Evolutionary conservation across 2,329 filamentous ascomycete species (phyloP).

Genomic region (Talaromyces islandicus): DNA sequence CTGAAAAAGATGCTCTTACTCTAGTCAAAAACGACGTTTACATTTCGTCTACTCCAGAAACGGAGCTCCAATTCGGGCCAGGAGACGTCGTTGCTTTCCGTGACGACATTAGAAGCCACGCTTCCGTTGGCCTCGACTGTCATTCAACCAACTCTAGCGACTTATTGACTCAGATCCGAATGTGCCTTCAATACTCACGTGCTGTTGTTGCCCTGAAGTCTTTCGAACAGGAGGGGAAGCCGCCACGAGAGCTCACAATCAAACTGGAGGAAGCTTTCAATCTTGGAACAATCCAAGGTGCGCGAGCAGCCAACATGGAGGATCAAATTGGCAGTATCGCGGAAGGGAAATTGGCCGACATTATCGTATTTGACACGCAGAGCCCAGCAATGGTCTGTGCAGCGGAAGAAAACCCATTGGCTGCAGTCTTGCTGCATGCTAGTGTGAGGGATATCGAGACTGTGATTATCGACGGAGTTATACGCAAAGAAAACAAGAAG

Average conservation of each 20-base stretch:
- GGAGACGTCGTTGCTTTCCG: conserved; percentile 1
- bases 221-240: not conserved
- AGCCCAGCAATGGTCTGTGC: conserved; percentile 23
- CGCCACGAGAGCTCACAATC: not conserved
- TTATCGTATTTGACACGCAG: conserved; percentile 22
- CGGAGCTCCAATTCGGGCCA: conserved; percentile 4
- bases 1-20: not conserved
- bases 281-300: conserved; percentile 26
- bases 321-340: conserved; percentile 21
- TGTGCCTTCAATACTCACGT: not conserved
- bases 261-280: conserved; percentile 8
- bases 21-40: not conserved
- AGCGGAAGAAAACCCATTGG: conserved; percentile 21
- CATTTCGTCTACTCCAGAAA: conserved; percentile 2
- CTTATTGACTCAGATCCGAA: not conserved
- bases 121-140: conserved; percentile 5
- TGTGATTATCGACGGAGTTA: conserved; percentile 23
- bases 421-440: conserved; percentile 24
- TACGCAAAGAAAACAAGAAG: not conserved
- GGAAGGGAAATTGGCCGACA: conserved; percentile 23
- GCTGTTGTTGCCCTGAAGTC: not conserved
- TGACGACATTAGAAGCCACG: not conserved
- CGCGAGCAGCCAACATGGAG: conserved; percentile 21
- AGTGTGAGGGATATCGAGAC: conserved; percentile 21
- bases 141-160: conserved; percentile 2